These are phyloP conservation scores for Mycena haematopus DNA, from an alignment of 768 basidiomycete species.

Conservation along the genomic window DNA sequence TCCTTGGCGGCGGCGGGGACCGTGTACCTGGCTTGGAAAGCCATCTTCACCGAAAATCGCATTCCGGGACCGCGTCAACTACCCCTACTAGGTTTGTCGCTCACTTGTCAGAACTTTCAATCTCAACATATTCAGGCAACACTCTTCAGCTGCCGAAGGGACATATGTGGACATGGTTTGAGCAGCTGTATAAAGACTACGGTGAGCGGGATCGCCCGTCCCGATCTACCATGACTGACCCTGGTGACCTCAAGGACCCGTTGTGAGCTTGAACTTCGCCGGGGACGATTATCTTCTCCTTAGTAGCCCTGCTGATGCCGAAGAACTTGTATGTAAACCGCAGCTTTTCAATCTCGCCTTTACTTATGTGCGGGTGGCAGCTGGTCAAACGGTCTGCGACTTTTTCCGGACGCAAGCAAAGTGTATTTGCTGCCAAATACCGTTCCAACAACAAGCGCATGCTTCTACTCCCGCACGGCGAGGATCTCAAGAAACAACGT, in stretches of 20 bases:
- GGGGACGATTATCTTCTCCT: constrained; percentile 7
- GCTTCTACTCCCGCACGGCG: constrained; percentile 8
- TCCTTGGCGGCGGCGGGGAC: not conserved
- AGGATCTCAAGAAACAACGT: constrained; percentile 6
- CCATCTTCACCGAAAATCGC: not conserved
- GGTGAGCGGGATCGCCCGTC: not conserved
- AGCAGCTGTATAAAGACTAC: not conserved
- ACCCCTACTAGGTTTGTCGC: not conserved
- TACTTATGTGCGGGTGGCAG: not conserved
- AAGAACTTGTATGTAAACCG: constrained; percentile 1
- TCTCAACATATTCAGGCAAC: not conserved
- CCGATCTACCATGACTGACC: not conserved
- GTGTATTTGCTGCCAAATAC: constrained; percentile 5
- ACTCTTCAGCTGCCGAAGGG: not conserved
- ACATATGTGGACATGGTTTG: constrained; percentile 11
- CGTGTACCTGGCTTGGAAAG: not conserved
- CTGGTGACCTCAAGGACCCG: not conserved
- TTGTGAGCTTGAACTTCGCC: constrained; percentile 7
- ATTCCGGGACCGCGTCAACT: not conserved
- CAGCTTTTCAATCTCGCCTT: not conserved
- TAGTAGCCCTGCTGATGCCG: constrained; percentile 1
- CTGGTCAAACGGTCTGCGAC: constrained; percentile 2
- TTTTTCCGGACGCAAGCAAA: not conserved
- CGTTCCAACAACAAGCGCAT: constrained; percentile 9
- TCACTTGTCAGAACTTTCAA: not conserved